phyloP scores from a whole-genome alignment of 768 basidiomycete genomes.

The Boletus subcaerulescens region DNA sequence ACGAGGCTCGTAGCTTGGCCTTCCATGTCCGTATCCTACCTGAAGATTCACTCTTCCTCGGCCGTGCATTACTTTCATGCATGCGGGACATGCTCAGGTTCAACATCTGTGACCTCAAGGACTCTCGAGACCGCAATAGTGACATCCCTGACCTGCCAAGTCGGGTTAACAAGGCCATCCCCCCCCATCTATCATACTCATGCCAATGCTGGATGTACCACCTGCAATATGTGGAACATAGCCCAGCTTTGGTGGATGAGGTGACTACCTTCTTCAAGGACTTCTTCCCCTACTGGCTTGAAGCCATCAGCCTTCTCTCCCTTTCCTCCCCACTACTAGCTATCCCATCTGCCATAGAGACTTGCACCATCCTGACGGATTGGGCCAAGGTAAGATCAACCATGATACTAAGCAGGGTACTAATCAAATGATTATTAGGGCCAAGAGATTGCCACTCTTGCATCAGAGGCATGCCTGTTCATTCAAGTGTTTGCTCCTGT shows the following conservation, averaged over 20 bases:
- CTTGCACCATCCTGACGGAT: background rate
- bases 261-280: slow-evolving; percentile 1
- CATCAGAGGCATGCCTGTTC: background rate
- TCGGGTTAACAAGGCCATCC: background rate
- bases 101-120: background rate
- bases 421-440: background rate
- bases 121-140: background rate
- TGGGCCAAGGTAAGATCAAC: slow-evolving; percentile 4
- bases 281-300: slow-evolving; percentile 13
- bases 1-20: background rate
- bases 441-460: background rate
- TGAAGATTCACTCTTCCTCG: background rate
- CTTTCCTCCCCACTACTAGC: background rate
- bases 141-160: background rate
- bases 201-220: slow-evolving; percentile 1
- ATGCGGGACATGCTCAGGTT: background rate
- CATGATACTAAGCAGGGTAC: background rate
- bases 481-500: background rate
- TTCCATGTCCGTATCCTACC: background rate
- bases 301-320: slow-evolving; percentile 26
- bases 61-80: background rate
- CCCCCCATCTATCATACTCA: background rate
- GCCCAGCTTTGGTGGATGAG: background rate
- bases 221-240: background rate
- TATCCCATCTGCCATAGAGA: background rate